phyloP scores from a whole-genome alignment of 2,329 filamentous ascomycete species.

The Penicillium carneum region DNA sequence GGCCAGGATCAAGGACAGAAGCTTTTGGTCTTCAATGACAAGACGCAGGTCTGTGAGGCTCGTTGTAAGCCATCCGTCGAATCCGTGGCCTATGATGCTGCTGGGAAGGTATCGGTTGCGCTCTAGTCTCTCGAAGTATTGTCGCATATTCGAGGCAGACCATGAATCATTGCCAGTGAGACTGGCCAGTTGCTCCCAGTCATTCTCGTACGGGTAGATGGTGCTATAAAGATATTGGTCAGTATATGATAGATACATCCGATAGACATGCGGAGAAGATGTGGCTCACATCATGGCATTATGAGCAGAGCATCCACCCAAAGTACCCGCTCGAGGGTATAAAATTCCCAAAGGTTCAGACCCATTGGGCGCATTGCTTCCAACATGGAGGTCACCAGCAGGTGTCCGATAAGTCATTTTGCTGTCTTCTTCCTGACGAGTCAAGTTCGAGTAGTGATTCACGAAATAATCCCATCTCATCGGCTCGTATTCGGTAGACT shows the following conservation, averaged over 20 bases:
- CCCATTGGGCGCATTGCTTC: slow-evolving; percentile 59
- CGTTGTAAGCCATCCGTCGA: slow-evolving; percentile 64
- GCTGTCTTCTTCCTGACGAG: slow-evolving; percentile 61
- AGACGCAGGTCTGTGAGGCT: slow-evolving; percentile 60
- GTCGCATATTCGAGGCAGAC: slow-evolving; percentile 63
- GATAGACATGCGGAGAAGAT: background rate
- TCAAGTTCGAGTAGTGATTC: slow-evolving; percentile 65
- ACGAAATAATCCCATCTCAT: slow-evolving; percentile 70
- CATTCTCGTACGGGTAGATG: slow-evolving; percentile 64
- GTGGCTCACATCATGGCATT: slow-evolving; percentile 62
- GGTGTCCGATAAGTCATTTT: slow-evolving; percentile 66
- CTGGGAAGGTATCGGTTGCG: slow-evolving; percentile 59
- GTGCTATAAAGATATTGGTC: slow-evolving; percentile 41
- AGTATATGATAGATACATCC: background rate
- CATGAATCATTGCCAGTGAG: slow-evolving; percentile 67
- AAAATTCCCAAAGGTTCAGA: slow-evolving; percentile 61
- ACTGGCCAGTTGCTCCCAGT: slow-evolving; percentile 64
- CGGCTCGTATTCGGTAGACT: slow-evolving; percentile 63
- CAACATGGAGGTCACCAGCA: slow-evolving; percentile 62
- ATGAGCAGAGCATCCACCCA: slow-evolving; percentile 67
- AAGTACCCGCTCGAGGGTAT: slow-evolving; percentile 64
- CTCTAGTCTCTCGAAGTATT: slow-evolving; percentile 63
- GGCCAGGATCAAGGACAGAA: slow-evolving; percentile 61
- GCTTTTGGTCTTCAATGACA: slow-evolving; percentile 60
- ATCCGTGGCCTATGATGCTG: slow-evolving; percentile 60